Evolutionary conservation across 768 basidiomycete species (phyloP), one percentile per base, ranked within the genome.

Genomic region (Leccinum longicurvipes): DNA sequence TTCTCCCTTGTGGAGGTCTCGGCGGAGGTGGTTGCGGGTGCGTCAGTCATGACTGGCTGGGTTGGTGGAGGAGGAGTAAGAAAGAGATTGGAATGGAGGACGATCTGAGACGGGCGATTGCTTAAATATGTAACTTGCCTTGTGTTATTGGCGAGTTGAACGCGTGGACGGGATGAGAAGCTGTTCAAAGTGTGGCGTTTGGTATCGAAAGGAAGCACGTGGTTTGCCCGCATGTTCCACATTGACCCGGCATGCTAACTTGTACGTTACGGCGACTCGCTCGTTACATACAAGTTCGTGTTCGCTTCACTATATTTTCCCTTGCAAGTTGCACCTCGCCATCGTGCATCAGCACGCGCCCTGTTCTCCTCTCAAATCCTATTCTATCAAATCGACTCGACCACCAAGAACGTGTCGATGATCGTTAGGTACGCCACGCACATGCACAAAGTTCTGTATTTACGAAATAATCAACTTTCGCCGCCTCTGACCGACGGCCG

Each of bases 1-100:
- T 67, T 66, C 54, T 76, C 76, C 63, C 65, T 72, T 44, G 79
- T 71, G 36, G 70, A 69, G 48, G 79, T 73, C 61, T 86, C 83
- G 64, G 79, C 77, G 56, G 83, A 80, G 29, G 80, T 71, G 44
- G 84, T 79, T 25, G 78, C 81, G 55, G 78, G 79, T 66, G 78
- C 84, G 70, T 82, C 82, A 54, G 79, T 68, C 82, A 84, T 84
- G 67, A 52, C 56, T 60, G 56, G 34, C 24, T 50, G 39, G 56
- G 34, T 23, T 50, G 39, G 31, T 32, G 27, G n/a, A 53, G 34
- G 15, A 3, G 50, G 15, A n/a, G 36, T 39, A 39, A 39, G 36
- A 5, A 2, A n/a, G 36, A 39, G n/a, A 39, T 10, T 39, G 36
- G n/a, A 39, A 39, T 39, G 58, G 50, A 17, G 34, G 32, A 15